phyloP scores from a whole-genome alignment of 192 early-diverging fungal genomes.

The Mycoemilia scoparia region DNA sequence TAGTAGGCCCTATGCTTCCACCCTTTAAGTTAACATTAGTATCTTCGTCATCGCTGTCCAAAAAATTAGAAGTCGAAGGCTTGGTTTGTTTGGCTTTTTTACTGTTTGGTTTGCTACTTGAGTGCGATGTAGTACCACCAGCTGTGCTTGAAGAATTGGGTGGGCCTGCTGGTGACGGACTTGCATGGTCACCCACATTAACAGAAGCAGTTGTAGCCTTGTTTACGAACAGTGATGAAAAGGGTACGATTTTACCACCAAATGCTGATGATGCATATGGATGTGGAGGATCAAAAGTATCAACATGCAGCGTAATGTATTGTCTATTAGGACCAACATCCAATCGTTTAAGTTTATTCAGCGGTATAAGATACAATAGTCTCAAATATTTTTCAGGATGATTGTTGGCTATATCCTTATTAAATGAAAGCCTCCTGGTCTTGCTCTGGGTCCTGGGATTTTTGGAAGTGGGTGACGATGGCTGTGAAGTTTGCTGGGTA shows the following conservation, averaged over 20 bases:
- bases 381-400: constrained; percentile 19
- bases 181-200: too few relatives aligned
- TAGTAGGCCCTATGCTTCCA: background rate
- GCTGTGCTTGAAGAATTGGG: too few relatives aligned
- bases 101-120: background rate
- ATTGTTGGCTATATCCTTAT: background rate
- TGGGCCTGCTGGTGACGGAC: too few relatives aligned
- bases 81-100: too few relatives aligned
- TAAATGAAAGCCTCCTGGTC: background rate
- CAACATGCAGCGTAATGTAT: constrained; percentile 27
- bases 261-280: too few relatives aligned
- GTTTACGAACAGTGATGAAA: too few relatives aligned
- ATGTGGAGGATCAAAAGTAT: too few relatives aligned
- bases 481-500: background rate
- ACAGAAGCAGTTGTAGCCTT: too few relatives aligned
- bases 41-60: too few relatives aligned
- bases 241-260: too few relatives aligned
- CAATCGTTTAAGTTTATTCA: constrained; percentile 19
- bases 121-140: background rate
- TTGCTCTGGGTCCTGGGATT: background rate
- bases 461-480: background rate
- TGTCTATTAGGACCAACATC: constrained; percentile 30
- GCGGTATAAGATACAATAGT: constrained; percentile 13
- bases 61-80: too few relatives aligned
- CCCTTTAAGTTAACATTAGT: too few relatives aligned